A percentile compares a stretch with the other conserved stretches of the same genome.
phyloP scores from a whole-genome alignment of 352 stramenopile species.

The Phytophthora meadii region DNA sequence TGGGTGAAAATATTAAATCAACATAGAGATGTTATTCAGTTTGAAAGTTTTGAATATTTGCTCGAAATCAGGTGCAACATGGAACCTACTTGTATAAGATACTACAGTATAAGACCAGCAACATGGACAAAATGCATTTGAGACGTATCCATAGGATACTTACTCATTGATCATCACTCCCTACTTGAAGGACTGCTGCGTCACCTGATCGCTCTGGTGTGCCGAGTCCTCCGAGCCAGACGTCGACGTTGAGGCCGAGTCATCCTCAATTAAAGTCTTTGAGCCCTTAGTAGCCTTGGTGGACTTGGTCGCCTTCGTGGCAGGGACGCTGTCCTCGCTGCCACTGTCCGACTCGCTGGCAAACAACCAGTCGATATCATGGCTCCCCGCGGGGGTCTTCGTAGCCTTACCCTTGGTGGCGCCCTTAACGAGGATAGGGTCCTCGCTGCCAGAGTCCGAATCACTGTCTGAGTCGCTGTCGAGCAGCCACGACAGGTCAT shows the following conservation, averaged over 20 bases:
- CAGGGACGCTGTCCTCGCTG: conserved; percentile 1
- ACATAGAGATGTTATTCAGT: not conserved
- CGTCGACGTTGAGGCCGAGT: conserved; percentile 12
- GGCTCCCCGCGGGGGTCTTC: not conserved
- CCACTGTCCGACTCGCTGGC: conserved; percentile 4
- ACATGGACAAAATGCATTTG: conserved; percentile 6
- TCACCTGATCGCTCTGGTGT: conserved; percentile 5
- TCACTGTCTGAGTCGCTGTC: conserved; percentile 7
- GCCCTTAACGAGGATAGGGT: conserved; percentile 7
- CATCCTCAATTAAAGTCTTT: conserved; percentile 7
- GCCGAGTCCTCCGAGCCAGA: conserved; percentile 12
- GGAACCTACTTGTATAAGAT: not conserved
- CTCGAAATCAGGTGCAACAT: conserved; percentile 21
- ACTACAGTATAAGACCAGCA: not conserved
- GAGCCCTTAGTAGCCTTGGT: conserved; percentile 11
- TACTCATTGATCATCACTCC: not conserved
- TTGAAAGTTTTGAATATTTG: conserved; percentile 8
- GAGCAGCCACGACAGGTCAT: conserved; percentile 9
- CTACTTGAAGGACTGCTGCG: conserved; percentile 7
- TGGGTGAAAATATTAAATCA: conserved; percentile 1
- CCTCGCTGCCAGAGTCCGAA: conserved; percentile 9
- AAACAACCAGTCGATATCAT: conserved; percentile 10
- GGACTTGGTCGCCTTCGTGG: not conserved
- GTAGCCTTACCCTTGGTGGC: conserved; percentile 7
- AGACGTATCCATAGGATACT: not conserved